Conservation (phyloP, 225 moss, liverwort and hornwort genomes). For the Straminergon stramineum region DNA sequence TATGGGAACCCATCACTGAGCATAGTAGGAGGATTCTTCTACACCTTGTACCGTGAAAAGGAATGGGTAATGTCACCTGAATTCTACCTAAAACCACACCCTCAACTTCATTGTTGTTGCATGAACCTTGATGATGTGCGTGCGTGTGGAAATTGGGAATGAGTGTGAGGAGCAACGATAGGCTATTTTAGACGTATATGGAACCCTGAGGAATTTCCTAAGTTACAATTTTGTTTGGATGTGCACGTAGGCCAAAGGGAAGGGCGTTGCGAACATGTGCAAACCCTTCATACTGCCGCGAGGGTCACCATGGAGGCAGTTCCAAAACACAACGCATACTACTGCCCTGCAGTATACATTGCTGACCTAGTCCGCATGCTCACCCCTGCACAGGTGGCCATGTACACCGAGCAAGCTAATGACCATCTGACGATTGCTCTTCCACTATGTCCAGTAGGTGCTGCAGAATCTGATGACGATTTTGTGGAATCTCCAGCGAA, state of each 20-base stretch:
- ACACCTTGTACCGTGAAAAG: neutral
- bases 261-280: neutral
- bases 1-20: neutral
- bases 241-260: neutral
- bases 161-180: too few species aligned
- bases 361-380: neutral
- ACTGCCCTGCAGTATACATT: neutral
- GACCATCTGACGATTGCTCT: too few species aligned
- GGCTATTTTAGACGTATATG: too few species aligned
- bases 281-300: neutral
- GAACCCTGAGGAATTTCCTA: too few species aligned
- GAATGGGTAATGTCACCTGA: neutral
- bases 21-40: neutral
- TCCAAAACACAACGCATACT: neutral
- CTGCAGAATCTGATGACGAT: too few species aligned
- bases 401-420: neutral
- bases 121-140: neutral
- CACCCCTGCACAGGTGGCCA: neutral
- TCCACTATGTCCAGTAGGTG: too few species aligned
- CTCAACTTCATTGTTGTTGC: neutral
- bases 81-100: neutral
- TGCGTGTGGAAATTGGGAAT: too few species aligned
- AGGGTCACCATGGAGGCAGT: neutral
- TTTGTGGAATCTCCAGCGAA: too few species aligned
- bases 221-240: neutral